These are phyloP conservation scores for Fusarium sp. DNA, from an alignment of 2,329 filamentous ascomycete genomes.

Conservation along the genomic window DNA sequence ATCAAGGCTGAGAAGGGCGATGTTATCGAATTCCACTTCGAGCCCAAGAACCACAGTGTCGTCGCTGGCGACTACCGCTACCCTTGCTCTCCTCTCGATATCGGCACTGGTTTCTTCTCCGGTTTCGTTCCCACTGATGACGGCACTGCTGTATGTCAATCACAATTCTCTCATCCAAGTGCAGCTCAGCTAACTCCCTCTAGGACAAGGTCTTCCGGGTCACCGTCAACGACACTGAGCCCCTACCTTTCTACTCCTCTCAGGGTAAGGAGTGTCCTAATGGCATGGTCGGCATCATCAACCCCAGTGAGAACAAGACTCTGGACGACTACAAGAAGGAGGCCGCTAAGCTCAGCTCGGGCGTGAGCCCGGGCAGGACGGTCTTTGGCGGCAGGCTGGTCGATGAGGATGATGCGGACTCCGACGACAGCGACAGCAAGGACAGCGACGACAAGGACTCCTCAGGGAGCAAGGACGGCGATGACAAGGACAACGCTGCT, in stretches of 20 bases:
- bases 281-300: slow-evolving; percentile 57
- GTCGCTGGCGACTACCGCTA: slow-evolving; percentile 51
- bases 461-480: slow-evolving; percentile 1
- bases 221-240: slow-evolving; percentile 47
- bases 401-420: slow-evolving; percentile 34
- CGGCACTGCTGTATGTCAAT: slow-evolving; percentile 47
- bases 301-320: slow-evolving; percentile 46
- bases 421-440: slow-evolving; percentile 5
- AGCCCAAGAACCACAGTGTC: slow-evolving; percentile 53
- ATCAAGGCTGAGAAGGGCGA: slow-evolving; percentile 50
- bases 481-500: slow-evolving; percentile 26
- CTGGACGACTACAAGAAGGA: slow-evolving; percentile 48
- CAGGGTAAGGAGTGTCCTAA: slow-evolving; percentile 51
- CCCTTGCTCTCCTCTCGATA: slow-evolving; percentile 50
- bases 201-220: slow-evolving; percentile 53
- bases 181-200: slow-evolving; percentile 3
- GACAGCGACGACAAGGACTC: background rate
- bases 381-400: slow-evolving; percentile 48
- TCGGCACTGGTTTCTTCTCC: slow-evolving; percentile 53
- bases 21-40: slow-evolving; percentile 53
- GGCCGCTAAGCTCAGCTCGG: slow-evolving; percentile 42
- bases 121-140: slow-evolving; percentile 47
- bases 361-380: slow-evolving; percentile 43
- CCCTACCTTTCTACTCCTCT: slow-evolving; percentile 55
- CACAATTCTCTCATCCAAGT: background rate